A percentile compares a stretch with the other conserved stretches of the same genome.
Evolutionary conservation across 169 alveolate species (phyloP).

Genomic region (Babesia ovata): DNA sequence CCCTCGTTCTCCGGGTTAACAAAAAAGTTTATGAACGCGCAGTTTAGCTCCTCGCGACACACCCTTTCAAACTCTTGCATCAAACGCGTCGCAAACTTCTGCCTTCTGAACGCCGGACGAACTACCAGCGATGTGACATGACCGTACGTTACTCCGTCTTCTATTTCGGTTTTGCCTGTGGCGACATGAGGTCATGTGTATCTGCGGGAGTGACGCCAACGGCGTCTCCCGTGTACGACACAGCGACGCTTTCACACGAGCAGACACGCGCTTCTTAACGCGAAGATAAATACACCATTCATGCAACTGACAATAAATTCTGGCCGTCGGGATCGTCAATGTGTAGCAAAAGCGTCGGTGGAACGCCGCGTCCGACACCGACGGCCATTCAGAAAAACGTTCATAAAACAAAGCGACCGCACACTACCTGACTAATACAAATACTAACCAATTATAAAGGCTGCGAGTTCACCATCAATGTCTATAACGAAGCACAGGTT

Average conservation of each 20-base stretch:
- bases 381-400: too few relatives aligned
- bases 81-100: constrained; percentile 68
- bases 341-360: too few relatives aligned
- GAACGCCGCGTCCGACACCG: too few relatives aligned
- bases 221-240: too few relatives aligned
- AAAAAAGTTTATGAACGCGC: constrained; percentile 65
- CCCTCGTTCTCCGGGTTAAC: constrained; percentile 67
- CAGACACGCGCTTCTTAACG: too few relatives aligned
- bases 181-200: constrained; percentile 6
- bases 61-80: constrained; percentile 73
- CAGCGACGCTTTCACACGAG: too few relatives aligned
- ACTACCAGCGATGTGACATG: constrained; percentile 75
- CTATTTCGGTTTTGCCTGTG: constrained; percentile 38
- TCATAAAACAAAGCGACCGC: too few relatives aligned
- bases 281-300: too few relatives aligned
- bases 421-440: not conserved
- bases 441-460: constrained; percentile 55
- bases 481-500: constrained; percentile 47
- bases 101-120: constrained; percentile 63
- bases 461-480: constrained; percentile 49
- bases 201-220: too few relatives aligned
- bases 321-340: too few relatives aligned
- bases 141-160: constrained; percentile 49
- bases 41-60: constrained; percentile 49
- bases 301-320: too few relatives aligned